These are phyloP conservation scores for Penicillium sp. DNA, from an alignment of 2,329 filamentous ascomycete genomes.

Conservation along the genomic window DNA sequence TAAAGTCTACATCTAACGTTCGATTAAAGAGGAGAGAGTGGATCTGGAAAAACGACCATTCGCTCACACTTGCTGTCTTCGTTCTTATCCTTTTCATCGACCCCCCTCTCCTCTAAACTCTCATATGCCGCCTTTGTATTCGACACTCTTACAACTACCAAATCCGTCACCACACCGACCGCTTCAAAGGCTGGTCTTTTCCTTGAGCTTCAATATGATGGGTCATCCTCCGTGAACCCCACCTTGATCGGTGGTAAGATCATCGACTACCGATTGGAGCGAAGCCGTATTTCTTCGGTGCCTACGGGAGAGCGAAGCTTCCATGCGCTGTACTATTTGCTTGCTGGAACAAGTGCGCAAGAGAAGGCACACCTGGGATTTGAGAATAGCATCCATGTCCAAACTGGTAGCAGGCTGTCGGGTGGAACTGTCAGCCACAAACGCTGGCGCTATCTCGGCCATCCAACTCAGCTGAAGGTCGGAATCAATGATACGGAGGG, in stretches of 20 bases:
- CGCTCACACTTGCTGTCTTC: conserved; percentile 84
- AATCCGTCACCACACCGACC: conserved; percentile 90
- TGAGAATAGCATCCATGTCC: conserved; percentile 47
- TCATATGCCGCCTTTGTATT: conserved; percentile 94
- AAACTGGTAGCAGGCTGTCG: conserved; percentile 51
- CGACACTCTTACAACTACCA: conserved; percentile 93
- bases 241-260: conserved; percentile 91
- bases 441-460: conserved; percentile 93
- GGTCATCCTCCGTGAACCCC: conserved; percentile 76
- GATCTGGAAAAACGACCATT: conserved; percentile 92
- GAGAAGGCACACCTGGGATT: conserved; percentile 84
- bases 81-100: conserved; percentile 84
- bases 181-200: conserved; percentile 95
- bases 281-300: conserved; percentile 85
- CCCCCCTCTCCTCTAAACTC: conserved; percentile 87
- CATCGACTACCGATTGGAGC: conserved; percentile 86
- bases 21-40: conserved; percentile 79
- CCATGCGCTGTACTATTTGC: conserved; percentile 90
- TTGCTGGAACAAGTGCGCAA: conserved; percentile 84
- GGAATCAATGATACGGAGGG: conserved; percentile 95
- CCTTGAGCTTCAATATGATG: conserved; percentile 96
- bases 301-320: conserved; percentile 96
- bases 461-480: conserved; percentile 94
- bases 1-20: conserved; percentile 28
- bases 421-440: conserved; percentile 62